Evolutionary conservation across 768 basidiomycete genomes (phyloP).

Genomic region (Agrocybe praecox): DNA sequence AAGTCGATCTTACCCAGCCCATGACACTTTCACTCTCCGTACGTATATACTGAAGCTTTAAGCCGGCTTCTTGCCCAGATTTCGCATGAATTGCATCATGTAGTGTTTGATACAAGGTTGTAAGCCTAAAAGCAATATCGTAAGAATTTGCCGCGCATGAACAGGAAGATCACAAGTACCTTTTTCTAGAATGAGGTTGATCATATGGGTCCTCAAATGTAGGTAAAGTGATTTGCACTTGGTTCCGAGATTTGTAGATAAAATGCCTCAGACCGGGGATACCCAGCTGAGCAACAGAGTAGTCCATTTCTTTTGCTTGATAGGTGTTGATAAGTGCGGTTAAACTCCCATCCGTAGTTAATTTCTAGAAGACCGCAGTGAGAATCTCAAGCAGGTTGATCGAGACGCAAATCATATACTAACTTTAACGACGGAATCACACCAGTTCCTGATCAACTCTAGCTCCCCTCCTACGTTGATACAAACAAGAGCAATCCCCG

Average conservation of each 20-base stretch:
- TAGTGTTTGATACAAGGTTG: constrained; percentile 85
- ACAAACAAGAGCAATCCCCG: constrained; percentile 70
- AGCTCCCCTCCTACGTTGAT: constrained; percentile 85
- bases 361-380: constrained; percentile 46
- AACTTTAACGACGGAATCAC: constrained; percentile 65
- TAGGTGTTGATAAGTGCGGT: constrained; percentile 53
- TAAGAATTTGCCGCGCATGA: background rate
- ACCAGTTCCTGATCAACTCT: constrained; percentile 80
- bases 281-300: constrained; percentile 73
- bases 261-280: constrained; percentile 94
- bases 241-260: constrained; percentile 86
- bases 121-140: constrained; percentile 48
- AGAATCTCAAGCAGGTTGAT: background rate
- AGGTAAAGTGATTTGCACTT: constrained; percentile 90
- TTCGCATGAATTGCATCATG: constrained; percentile 91
- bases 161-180: constrained; percentile 37
- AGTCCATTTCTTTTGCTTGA: constrained; percentile 54
- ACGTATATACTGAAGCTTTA: constrained; percentile 87
- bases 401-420: constrained; percentile 14
- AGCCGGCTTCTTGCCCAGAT: constrained; percentile 75
- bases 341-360: constrained; percentile 60
- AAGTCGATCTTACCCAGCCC: constrained; percentile 77
- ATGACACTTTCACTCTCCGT: constrained; percentile 88
- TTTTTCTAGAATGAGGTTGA: constrained; percentile 53
- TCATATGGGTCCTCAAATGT: constrained; percentile 88